Conservation (phyloP, 2,329 filamentous ascomycete species). For the Aspergillus glaucus region DNA sequence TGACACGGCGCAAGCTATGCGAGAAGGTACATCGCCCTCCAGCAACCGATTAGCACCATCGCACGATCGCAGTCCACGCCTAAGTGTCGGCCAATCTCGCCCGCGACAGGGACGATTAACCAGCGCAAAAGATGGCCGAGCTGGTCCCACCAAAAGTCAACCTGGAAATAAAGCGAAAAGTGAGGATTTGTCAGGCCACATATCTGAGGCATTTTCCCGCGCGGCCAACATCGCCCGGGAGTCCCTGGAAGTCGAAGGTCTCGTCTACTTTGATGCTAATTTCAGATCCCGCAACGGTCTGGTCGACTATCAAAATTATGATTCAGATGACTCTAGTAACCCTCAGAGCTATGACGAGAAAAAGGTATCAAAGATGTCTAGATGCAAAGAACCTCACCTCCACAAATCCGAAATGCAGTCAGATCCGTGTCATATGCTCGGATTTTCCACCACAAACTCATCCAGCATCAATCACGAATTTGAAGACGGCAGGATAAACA, state of each 20-base stretch:
- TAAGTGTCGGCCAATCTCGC: not conserved
- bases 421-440: conserved; percentile 8
- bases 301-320: not conserved
- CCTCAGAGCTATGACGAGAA: not conserved
- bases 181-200: too few relatives aligned
- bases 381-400: too few relatives aligned
- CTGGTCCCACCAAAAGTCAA: too few relatives aligned
- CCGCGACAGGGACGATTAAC: not conserved
- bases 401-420: not conserved
- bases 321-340: not conserved
- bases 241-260: conserved; percentile 34
- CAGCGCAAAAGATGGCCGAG: too few relatives aligned
- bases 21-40: too few relatives aligned
- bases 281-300: not conserved
- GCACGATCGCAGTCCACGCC: not conserved
- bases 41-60: too few relatives aligned
- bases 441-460: conserved; percentile 8
- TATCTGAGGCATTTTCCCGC: conserved; percentile 31
- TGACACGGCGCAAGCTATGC: not conserved
- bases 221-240: conserved; percentile 39
- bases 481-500: conserved; percentile 6
- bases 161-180: too few relatives aligned
- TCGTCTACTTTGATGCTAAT: conserved; percentile 18
- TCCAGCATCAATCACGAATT: conserved; percentile 22
- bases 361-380: too few relatives aligned